Conservation (phyloP, 2,329 filamentous ascomycete genomes). For the Fusarium nurragi region DNA sequence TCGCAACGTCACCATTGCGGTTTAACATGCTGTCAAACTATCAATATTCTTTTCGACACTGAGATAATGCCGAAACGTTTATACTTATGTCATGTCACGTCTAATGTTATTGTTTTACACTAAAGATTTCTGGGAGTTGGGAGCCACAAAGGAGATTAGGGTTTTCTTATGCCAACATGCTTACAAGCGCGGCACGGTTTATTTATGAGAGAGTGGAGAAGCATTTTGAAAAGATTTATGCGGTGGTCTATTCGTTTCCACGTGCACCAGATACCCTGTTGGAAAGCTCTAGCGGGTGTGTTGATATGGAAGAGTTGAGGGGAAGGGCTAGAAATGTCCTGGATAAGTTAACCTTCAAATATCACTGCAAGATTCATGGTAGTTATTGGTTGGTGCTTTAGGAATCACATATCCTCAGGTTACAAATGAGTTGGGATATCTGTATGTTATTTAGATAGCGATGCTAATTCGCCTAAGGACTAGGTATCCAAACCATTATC, state of each 20-base stretch:
- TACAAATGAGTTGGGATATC: background rate
- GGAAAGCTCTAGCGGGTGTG: conserved; percentile 34
- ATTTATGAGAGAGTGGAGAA: conserved; percentile 17
- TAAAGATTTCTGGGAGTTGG: conserved; percentile 20
- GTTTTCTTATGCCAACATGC: conserved; percentile 5
- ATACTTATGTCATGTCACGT: conserved; percentile 22
- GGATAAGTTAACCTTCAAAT: conserved; percentile 1
- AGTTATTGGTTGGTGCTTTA: background rate
- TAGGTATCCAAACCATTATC: conserved; percentile 27
- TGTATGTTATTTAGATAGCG: conserved; percentile 4
- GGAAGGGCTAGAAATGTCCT: background rate
- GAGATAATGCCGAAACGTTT: background rate
- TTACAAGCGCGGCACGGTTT: conserved; percentile 18
- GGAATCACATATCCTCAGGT: background rate
- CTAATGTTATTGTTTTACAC: conserved; percentile 32
- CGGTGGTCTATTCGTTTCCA: conserved; percentile 44
- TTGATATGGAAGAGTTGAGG: conserved; percentile 13
- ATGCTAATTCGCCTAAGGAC: conserved; percentile 4
- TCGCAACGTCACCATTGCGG: conserved; percentile 70
- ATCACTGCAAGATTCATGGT: conserved; percentile 1
- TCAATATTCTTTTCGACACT: background rate
- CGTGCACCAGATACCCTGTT: conserved; percentile 46
- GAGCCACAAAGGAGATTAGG: conserved; percentile 13
- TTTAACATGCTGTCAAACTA: conserved; percentile 44
- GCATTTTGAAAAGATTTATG: conserved; percentile 30